A percentile compares a stretch with the other conserved stretches of the same genome.
Conservation (phyloP, 192 early-diverging fungal species). For the Entrophospora sp. region DNA sequence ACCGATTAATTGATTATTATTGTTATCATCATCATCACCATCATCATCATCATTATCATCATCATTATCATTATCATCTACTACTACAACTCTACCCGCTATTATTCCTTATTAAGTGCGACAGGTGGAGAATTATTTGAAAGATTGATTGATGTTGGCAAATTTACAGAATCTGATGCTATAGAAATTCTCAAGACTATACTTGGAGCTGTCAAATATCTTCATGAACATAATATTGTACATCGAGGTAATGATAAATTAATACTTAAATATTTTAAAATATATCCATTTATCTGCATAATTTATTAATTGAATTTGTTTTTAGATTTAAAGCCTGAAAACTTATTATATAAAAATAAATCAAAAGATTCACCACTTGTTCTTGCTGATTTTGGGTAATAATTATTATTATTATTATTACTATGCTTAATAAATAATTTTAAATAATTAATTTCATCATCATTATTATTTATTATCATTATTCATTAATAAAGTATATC, state of each 20-base stretch:
- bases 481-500: constrained; percentile 46
- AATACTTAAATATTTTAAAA: neutral
- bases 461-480: neutral
- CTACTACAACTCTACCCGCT: too few species aligned
- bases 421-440: neutral
- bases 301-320: too few species aligned
- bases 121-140: constrained; percentile 88
- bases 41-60: too few species aligned
- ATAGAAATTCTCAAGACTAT: constrained; percentile 65
- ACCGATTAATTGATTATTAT: neutral
- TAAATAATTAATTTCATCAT: neutral
- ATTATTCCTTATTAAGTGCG: too few species aligned
- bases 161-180: constrained; percentile 77
- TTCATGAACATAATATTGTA: constrained; percentile 81
- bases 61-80: too few species aligned
- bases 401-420: neutral
- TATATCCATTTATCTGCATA: too few species aligned
- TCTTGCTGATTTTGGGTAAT: constrained; percentile 78
- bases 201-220: constrained; percentile 68
- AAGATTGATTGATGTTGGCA: constrained; percentile 65
- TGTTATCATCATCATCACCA: too few species aligned
- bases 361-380: constrained; percentile 60
- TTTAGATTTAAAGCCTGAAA: constrained; percentile 82
- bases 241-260: constrained; percentile 53
- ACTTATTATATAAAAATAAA: constrained; percentile 67